These are phyloP conservation scores for Singerocomus rubriflavus DNA, from an alignment of 1,284 basidiomycete genomes.

Conservation along the genomic window DNA sequence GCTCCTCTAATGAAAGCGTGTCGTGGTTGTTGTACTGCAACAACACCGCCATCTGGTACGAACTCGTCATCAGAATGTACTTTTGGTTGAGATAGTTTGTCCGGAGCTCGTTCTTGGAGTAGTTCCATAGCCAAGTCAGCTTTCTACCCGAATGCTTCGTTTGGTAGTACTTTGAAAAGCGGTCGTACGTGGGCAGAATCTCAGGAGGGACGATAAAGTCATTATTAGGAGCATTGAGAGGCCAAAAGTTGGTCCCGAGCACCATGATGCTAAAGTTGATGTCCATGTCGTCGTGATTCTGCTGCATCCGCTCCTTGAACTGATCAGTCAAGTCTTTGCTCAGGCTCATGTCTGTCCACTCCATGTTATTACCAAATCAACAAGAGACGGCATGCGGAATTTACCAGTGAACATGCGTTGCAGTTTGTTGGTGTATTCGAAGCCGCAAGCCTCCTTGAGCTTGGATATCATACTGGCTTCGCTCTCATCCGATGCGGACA, in stretches of 20 bases:
- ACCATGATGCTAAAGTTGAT: constrained; percentile 94
- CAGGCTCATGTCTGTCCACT: constrained; percentile 79
- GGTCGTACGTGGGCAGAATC: constrained; percentile 84
- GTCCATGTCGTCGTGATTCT: constrained; percentile 80
- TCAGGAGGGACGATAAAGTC: constrained; percentile 91
- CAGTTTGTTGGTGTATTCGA: constrained; percentile 98
- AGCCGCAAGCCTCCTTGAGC: constrained; percentile 97
- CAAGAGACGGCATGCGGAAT: constrained; percentile 18
- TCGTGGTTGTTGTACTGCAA: constrained; percentile 94
- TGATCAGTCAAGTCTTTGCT: constrained; percentile 96
- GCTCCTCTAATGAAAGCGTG: constrained; percentile 77
- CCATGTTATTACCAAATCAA: constrained; percentile 5
- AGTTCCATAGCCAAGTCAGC: constrained; percentile 97
- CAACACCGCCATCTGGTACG: constrained; percentile 94
- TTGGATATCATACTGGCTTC: constrained; percentile 99
- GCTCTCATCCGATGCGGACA: constrained; percentile 94
- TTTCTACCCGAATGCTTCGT: constrained; percentile 94
- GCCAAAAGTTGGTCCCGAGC: constrained; percentile 96
- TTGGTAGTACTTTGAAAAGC: constrained; percentile 93
- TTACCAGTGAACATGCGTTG: constrained; percentile 97
- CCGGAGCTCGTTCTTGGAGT: constrained; percentile 93
- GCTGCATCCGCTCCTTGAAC: constrained; percentile 93
- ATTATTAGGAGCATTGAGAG: constrained; percentile 77
- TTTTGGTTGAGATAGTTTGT: constrained; percentile 93
- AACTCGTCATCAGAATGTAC: constrained; percentile 93